A percentile compares a stretch with the other conserved stretches of the same genome.
phyloP scores from a whole-genome alignment of 2,329 filamentous ascomycete genomes.

The Aureobasidium sp. region DNA sequence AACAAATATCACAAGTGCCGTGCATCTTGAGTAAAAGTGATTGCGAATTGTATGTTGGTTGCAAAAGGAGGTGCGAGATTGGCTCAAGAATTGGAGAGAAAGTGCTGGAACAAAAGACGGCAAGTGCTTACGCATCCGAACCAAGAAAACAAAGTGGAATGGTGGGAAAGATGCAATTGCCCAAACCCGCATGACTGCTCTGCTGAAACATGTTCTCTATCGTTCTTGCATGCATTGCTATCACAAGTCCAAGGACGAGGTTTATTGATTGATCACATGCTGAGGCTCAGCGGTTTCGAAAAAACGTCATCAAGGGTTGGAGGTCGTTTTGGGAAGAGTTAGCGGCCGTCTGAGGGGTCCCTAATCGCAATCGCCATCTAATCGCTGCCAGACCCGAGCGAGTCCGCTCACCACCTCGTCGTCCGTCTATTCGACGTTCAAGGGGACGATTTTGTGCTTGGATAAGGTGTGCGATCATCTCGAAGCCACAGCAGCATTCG shows the following conservation, averaged over 20 bases:
- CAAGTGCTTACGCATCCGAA: not conserved
- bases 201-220: not conserved
- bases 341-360: conserved; percentile 4
- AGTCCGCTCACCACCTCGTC: not conserved
- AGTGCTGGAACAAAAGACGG: not conserved
- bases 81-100: not conserved
- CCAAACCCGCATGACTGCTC: not conserved
- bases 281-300: not conserved
- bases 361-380: conserved; percentile 1
- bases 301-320: not conserved
- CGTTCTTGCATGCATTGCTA: not conserved
- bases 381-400: not conserved
- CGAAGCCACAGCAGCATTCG: no score
- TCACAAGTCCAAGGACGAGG: not conserved
- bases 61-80: not conserved
- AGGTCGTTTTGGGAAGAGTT: not conserved
- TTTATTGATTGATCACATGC: conserved; percentile 6
- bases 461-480: not conserved
- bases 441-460: not conserved
- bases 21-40: not conserved
- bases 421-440: not conserved
- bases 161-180: conserved; percentile 1
- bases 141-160: not conserved
- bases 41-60: not conserved
- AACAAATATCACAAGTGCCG: not conserved